Percentiles rank a stretch among this genome's conserved stretches.
Evolutionary conservation across 805 yeast genomes (phyloP).

Genomic region (Torulaspora franciscae): DNA sequence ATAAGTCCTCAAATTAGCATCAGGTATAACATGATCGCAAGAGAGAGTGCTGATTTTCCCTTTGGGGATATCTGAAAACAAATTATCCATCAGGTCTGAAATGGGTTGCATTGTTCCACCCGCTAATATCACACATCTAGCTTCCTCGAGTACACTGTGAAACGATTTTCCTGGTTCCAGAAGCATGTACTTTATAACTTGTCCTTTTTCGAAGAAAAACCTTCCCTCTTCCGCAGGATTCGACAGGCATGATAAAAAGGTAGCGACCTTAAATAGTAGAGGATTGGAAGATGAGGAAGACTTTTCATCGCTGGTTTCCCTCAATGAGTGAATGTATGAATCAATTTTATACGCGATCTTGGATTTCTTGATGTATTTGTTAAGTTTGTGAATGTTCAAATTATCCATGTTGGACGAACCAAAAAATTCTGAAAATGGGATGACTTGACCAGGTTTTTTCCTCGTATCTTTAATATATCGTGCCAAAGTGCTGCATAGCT

Average conservation of each 20-base stretch:
- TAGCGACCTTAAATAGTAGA: slow-evolving; percentile 56
- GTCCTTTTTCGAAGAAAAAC: slow-evolving; percentile 50
- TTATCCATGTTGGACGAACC: slow-evolving; percentile 58
- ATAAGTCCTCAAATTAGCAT: slow-evolving; percentile 57
- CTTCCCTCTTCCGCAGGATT: slow-evolving; percentile 80
- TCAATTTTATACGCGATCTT: slow-evolving; percentile 85
- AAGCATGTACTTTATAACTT: slow-evolving; percentile 57
- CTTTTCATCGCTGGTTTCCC: slow-evolving; percentile 2
- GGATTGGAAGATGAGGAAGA: slow-evolving; percentile 38
- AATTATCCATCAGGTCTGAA: slow-evolving; percentile 57
- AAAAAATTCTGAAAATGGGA: slow-evolving; percentile 51
- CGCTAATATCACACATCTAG: slow-evolving; percentile 70
- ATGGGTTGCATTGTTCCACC: slow-evolving; percentile 97
- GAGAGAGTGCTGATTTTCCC: slow-evolving; percentile 48
- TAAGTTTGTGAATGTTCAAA: slow-evolving; percentile 63
- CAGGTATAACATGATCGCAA: slow-evolving; percentile 83
- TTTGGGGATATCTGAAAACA: slow-evolving; percentile 54
- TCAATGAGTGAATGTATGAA: slow-evolving; percentile 44
- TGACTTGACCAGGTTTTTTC: slow-evolving; percentile 49
- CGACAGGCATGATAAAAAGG: slow-evolving; percentile 58
- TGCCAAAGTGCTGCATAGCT: slow-evolving; percentile 49
- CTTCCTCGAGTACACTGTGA: slow-evolving; percentile 55
- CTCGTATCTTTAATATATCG: slow-evolving; percentile 41
- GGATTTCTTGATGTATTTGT: slow-evolving; percentile 55
- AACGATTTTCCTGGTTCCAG: slow-evolving; percentile 76